Evolutionary conservation across 202 grass and related monocot genomes (phyloP), one percentile per base, ranked within the genome.

Genomic region (Saccharum hybrid): DNA sequence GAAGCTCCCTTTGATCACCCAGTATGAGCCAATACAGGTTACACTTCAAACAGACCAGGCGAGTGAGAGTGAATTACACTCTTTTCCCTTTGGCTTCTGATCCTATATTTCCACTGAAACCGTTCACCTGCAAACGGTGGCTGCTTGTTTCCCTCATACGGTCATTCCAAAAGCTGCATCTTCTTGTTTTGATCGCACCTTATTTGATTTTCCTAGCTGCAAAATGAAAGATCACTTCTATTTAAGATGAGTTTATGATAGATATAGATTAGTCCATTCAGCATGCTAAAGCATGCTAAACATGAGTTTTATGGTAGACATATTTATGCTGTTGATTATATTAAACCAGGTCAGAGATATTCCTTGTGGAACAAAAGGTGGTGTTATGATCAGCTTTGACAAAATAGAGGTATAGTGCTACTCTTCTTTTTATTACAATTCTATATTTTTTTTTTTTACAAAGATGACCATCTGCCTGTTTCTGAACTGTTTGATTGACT

Each of bases 331-430:
- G 14, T 41, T 81, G 4, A 46, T 66, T 59, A 5, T 71, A 10
- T 13, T 72, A 61, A 86, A 86, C 83, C 84, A 99, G 96, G 96
- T 99, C 63, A 99, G 83, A 86, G 88, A 93, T 91, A 99, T 99
- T 78, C 96, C 96, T 70, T 96, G 96, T 84, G 96, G 96, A 85
- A 99, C 96, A 63, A 99, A 94, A 83, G 96, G 96, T 81, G 96
- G 96, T 91, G 96, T 99, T 77, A 99, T 99, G 96, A 99, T 99
- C 87, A 99, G 96, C 91, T 99, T 99, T 84, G 96, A 99, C 77
- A 99, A 99, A 87, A 94, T 99, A 85, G 96, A 99, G 93, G 96
- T 96, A 92, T 73, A 70, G 10, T 51, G 67, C 10, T 66, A 66
- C 43, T 72, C 28, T 57, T 42, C 64, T 63, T 66, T 57, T 57